phyloP scores from a whole-genome alignment of 306 rosid genomes.

The Dryas alaskensis region DNA sequence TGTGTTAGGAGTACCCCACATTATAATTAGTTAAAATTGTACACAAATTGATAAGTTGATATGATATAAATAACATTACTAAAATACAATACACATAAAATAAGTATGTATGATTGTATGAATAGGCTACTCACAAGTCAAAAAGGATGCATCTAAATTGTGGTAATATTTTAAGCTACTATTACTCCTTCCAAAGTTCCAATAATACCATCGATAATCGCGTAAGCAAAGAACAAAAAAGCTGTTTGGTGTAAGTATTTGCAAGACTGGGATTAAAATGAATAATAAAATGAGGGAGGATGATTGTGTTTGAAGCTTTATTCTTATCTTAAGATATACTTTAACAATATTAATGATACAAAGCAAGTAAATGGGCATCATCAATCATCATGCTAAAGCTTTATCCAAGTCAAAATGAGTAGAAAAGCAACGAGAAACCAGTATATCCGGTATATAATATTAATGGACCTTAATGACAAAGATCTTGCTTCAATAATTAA shows the following conservation, averaged over 20 bases:
- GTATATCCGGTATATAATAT: constrained; percentile 41
- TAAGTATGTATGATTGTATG: too few species aligned
- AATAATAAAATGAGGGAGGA: constrained; percentile 40
- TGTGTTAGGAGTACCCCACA: too few species aligned
- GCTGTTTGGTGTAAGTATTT: constrained; percentile 62
- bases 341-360: constrained; percentile 56
- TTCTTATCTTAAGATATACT: constrained; percentile 54
- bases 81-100: too few species aligned
- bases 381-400: constrained; percentile 29
- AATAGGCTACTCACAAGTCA: too few species aligned
- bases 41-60: too few species aligned
- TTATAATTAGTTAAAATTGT: too few species aligned
- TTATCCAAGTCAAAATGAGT: constrained; percentile 68
- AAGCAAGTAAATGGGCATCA: constrained; percentile 59
- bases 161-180: not conserved
- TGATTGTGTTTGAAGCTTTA: constrained; percentile 82
- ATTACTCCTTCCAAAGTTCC: not conserved
- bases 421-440: constrained; percentile 29
- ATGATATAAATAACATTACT: too few species aligned
- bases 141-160: not conserved
- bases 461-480: constrained; percentile 34
- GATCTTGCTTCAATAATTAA: not conserved
- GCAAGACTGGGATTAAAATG: constrained; percentile 2
- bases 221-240: constrained; percentile 37
- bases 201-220: constrained; percentile 23